A percentile compares a stretch with the other conserved stretches of the same genome.
phyloP scores from a whole-genome alignment of 2,329 filamentous ascomycete species.

The Ophiognomonia clavigignenti-juglandacearum region DNA sequence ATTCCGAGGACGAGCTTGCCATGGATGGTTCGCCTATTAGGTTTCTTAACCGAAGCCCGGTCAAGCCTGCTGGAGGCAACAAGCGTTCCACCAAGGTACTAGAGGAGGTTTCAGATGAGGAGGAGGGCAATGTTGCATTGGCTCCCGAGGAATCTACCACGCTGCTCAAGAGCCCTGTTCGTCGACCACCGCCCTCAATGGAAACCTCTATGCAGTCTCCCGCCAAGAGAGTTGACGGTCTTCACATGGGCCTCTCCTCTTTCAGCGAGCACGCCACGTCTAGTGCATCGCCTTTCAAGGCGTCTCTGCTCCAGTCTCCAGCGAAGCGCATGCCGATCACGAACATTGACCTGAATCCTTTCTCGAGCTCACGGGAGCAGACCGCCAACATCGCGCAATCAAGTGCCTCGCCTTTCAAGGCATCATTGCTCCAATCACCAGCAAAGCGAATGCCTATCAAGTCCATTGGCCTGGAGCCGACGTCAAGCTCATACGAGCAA shows the following conservation, averaged over 20 bases:
- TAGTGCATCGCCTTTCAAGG: constrained; percentile 32
- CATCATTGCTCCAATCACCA: constrained; percentile 41
- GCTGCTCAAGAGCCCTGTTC: constrained; percentile 50
- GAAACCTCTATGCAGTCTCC: constrained; percentile 54
- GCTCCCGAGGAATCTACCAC: constrained; percentile 32
- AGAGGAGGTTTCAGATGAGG: constrained; percentile 24
- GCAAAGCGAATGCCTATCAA: constrained; percentile 46
- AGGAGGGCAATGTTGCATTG: constrained; percentile 22
- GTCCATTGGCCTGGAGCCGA: constrained; percentile 25
- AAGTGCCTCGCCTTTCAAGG: constrained; percentile 32
- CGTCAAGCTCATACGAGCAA: constrained; percentile 20
- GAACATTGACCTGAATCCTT: constrained; percentile 25
- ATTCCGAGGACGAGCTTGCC: constrained; percentile 57
- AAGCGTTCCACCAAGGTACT: constrained; percentile 28
- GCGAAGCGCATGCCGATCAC: constrained; percentile 44
- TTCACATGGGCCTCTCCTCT: constrained; percentile 16
- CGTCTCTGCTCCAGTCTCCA: constrained; percentile 41
- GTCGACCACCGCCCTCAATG: constrained; percentile 46
- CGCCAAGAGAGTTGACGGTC: constrained; percentile 47
- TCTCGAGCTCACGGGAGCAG: constrained; percentile 20
- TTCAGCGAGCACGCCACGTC: constrained; percentile 21
- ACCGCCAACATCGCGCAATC: constrained; percentile 22
- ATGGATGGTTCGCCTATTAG: constrained; percentile 46
- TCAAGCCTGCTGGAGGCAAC: constrained; percentile 39
- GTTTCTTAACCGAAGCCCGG: constrained; percentile 50